Percentiles rank a stretch among this genome's conserved stretches.
Conservation (phyloP, 225 moss, liverwort and hornwort species). For the Marchantia paleacea region DNA sequence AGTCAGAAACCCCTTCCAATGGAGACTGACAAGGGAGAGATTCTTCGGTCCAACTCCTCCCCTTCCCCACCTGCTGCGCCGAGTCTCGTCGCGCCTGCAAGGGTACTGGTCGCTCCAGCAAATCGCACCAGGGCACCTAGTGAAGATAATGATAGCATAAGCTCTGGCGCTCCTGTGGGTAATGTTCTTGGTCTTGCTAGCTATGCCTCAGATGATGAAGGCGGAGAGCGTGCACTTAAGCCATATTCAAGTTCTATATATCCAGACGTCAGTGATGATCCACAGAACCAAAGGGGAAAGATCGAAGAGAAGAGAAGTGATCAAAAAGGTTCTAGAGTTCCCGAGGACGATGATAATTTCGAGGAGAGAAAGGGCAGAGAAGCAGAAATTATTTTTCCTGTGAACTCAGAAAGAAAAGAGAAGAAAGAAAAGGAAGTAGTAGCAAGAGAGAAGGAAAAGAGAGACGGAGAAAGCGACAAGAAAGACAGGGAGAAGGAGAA, state of each 20-base stretch:
- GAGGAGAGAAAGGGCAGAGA: constrained; percentile 11
- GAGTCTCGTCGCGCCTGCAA: constrained; percentile 45
- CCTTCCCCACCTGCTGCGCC: constrained; percentile 46
- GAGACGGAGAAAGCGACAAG: constrained; percentile 18
- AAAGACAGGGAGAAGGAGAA: constrained; percentile 23
- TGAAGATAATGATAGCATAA: constrained; percentile 68
- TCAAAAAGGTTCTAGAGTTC: constrained; percentile 10
- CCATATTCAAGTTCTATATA: constrained; percentile 17
- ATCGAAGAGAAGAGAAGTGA: constrained; percentile 37
- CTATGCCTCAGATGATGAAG: constrained; percentile 98
- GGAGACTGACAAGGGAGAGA: constrained; percentile 41
- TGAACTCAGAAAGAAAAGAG: not conserved
- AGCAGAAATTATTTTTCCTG: not conserved
- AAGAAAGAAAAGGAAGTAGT: constrained; percentile 7
- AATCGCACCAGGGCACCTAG: constrained; percentile 44
- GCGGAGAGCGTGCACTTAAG: constrained; percentile 54
- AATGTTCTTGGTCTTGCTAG: constrained; percentile 94
- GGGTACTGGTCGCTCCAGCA: constrained; percentile 62
- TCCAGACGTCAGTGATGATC: constrained; percentile 17
- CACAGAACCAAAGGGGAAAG: constrained; percentile 22
- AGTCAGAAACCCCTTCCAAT: constrained; percentile 27
- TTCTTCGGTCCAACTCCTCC: constrained; percentile 31
- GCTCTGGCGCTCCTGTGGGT: constrained; percentile 69
- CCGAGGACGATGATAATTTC: not conserved
- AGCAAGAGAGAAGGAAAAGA: not conserved